Conservation (phyloP, 192 early-diverging fungal species). For the Chytriomyces sp. region DNA sequence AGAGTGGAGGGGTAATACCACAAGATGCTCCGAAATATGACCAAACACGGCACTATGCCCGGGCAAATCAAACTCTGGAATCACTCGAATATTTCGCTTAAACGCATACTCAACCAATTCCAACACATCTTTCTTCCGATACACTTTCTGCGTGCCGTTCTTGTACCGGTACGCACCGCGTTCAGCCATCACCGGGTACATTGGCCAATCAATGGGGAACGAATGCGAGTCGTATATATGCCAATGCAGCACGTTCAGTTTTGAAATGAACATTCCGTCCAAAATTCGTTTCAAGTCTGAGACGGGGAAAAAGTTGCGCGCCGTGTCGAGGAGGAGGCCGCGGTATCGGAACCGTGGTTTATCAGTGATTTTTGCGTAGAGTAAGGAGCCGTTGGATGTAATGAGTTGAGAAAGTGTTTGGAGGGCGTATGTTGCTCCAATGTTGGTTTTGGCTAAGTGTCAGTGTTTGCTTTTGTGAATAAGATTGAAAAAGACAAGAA, state of each 20-base stretch:
- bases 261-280: slow-evolving; percentile 25
- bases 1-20: slow-evolving; percentile 10
- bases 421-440: slow-evolving; percentile 72
- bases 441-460: slow-evolving; percentile 56
- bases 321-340: slow-evolving; percentile 40
- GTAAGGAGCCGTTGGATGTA: slow-evolving; percentile 12
- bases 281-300: slow-evolving; percentile 24
- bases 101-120: slow-evolving; percentile 71
- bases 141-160: slow-evolving; percentile 54
- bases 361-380: slow-evolving; percentile 30
- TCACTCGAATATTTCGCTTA: slow-evolving; percentile 77
- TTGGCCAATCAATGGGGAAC: slow-evolving; percentile 28
- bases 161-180: slow-evolving; percentile 67
- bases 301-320: slow-evolving; percentile 40
- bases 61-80: slow-evolving; percentile 90
- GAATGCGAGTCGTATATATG: slow-evolving; percentile 43
- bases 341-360: slow-evolving; percentile 34
- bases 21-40: slow-evolving; percentile 8
- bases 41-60: slow-evolving; percentile 70
- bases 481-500: neutral
- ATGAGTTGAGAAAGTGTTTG: slow-evolving; percentile 77
- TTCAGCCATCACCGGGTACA: slow-evolving; percentile 63
- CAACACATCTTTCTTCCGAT: slow-evolving; percentile 73
- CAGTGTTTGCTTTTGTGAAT: slow-evolving; percentile 2
- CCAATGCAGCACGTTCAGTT: slow-evolving; percentile 44